phyloP scores from a whole-genome alignment of 192 early-diverging fungal genomes.

The Gonapodya sp. region DNA sequence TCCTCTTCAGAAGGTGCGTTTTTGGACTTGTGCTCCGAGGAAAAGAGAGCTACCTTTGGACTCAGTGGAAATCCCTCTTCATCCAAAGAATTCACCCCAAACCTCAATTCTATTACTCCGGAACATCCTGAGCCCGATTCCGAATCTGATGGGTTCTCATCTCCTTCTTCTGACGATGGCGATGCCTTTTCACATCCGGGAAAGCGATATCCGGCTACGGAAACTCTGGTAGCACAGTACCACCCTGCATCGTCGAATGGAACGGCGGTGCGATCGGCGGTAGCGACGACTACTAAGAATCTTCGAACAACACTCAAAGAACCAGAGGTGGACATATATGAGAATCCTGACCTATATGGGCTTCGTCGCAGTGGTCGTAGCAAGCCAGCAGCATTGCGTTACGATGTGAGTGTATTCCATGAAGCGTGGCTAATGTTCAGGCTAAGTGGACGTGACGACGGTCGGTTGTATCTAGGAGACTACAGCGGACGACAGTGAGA shows the following conservation, averaged over 20 bases:
- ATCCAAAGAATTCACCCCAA: background rate
- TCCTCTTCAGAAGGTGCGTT: background rate
- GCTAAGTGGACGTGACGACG: background rate
- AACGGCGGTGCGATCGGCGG: background rate
- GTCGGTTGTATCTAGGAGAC: slow-evolving; percentile 17
- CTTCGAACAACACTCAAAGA: background rate
- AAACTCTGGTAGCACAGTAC: background rate
- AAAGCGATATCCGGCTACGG: background rate
- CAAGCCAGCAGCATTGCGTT: slow-evolving; percentile 23
- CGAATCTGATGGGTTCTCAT: background rate
- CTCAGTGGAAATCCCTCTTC: background rate
- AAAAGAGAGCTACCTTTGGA: background rate
- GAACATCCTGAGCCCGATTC: background rate
- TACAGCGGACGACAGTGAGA: slow-evolving; percentile 31
- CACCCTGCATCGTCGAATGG: background rate
- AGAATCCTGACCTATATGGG: slow-evolving; percentile 56
- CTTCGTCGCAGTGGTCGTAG: slow-evolving; percentile 47
- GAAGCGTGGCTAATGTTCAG: slow-evolving; percentile 8
- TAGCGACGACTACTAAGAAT: background rate
- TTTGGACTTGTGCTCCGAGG: too few species aligned
- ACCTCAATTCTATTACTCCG: background rate
- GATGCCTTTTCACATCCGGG: background rate
- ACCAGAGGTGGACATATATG: background rate
- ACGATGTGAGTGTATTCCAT: slow-evolving; percentile 19
- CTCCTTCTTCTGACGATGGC: background rate